Evolutionary conservation across 1,284 basidiomycete species (phyloP), one percentile per base, ranked within the genome.

Genomic region (Ceratorhiza oryzae-sativae): DNA sequence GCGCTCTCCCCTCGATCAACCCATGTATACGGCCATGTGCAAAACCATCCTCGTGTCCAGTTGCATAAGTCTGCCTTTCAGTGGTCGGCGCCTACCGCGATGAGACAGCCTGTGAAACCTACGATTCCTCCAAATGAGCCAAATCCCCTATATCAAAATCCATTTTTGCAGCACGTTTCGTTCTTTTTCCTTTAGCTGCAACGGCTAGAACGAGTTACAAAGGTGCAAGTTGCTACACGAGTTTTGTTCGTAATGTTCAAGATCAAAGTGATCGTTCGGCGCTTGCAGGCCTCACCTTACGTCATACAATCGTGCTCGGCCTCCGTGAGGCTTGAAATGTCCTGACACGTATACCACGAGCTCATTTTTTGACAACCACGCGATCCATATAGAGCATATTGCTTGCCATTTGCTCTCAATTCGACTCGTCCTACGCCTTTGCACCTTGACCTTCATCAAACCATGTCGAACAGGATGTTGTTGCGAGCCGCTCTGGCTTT

Each of bases 21-120:
- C 96, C 97, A 77, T 97, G 95, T 13, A 95, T 88, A 51, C 88
- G 85, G 3, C 97, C 97, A 79, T 98, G 95, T 0, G 85, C 88
- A 77, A 86, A 86, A 2, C 96, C 96, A 71, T 91, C 89, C 75
- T 84, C 78, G 79, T 90, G 93, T 1, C 95, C 95, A 8, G 84
- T 79, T 68, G 89, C 85, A 79, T 92, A 97, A 96, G 94, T 56
- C 93, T 95, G 46, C 23, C 15, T n/a, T 1, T 65, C 12, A 55
- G 34, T 61, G n/a, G 23, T 45, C 23, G 45, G 18, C 36, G 10
- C 58, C 36, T 34, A 59, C 49, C 42, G 42, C 15, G 5, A 20
- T 27, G 73, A 42, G 32, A 20, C 20, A 58, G 72, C 15, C 27
- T 20, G 42, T 32, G 6, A 51, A 30, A 46, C 84, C 59, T 77